A percentile compares a stretch with the other conserved stretches of the same genome.
Conservation (phyloP, 2,329 filamentous ascomycete species). For the Stylonectria norvegica region DNA sequence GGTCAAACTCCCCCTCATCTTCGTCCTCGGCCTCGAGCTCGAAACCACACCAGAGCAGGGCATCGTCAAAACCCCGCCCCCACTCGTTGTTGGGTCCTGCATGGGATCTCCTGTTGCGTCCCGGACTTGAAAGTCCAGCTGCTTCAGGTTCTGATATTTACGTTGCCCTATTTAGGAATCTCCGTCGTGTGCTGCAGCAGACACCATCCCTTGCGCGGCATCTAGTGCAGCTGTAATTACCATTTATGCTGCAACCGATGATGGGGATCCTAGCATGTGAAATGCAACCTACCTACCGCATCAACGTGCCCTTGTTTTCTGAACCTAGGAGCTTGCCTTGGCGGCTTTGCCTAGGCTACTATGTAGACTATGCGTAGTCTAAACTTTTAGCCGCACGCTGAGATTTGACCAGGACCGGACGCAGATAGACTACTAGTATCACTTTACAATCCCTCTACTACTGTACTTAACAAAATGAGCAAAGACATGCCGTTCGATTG, state of each 20-base stretch:
- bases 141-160: background rate
- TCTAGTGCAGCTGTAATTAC: background rate
- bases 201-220: background rate
- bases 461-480: too few species aligned
- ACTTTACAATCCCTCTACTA: too few species aligned
- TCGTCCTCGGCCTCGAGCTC: background rate
- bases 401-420: too few species aligned
- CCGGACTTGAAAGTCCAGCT: background rate
- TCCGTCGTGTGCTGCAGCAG: background rate
- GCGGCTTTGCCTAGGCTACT: too few species aligned
- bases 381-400: too few species aligned
- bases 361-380: too few species aligned
- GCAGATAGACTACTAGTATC: too few species aligned
- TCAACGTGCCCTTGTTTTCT: too few species aligned
- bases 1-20: background rate
- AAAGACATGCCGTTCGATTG: too few species aligned
- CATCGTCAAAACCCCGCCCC: constrained; percentile 1
- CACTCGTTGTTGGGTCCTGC: constrained; percentile 9
- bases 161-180: background rate
- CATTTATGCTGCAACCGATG: background rate
- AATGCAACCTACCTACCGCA: too few species aligned
- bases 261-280: too few species aligned
- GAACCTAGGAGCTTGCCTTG: too few species aligned
- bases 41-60: background rate
- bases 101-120: constrained; percentile 14